These are phyloP conservation scores for Cytospora schulzeri DNA, from an alignment of 2,329 filamentous ascomycete genomes.

Conservation along the genomic window DNA sequence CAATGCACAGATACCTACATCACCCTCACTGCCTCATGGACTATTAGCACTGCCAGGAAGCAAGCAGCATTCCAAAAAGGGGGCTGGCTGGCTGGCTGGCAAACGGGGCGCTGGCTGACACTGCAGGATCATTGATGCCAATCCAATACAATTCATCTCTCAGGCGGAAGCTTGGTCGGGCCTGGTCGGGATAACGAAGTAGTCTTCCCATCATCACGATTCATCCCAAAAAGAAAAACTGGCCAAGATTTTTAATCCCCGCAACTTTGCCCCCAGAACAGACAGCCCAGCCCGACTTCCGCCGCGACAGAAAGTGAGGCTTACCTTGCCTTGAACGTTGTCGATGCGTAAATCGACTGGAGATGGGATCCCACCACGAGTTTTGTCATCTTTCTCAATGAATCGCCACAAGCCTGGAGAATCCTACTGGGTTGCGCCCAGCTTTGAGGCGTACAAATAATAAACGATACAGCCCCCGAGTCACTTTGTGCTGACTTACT, in stretches of 20 bases:
- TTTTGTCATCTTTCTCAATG: not conserved
- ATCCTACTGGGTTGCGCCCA: not conserved
- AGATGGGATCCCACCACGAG: not conserved
- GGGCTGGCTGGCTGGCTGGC: no score
- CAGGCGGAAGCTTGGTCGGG: not conserved
- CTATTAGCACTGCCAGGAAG: not conserved
- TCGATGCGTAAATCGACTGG: not conserved
- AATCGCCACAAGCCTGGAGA: not conserved
- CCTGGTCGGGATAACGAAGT: not conserved
- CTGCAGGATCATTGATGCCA: not conserved
- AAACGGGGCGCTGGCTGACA: not conserved
- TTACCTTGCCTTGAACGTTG: not conserved
- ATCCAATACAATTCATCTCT: not conserved
- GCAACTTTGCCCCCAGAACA: conserved; percentile 5
- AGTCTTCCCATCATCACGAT: not conserved
- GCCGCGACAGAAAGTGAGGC: not conserved
- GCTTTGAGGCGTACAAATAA: not conserved
- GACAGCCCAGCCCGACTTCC: conserved; percentile 13
- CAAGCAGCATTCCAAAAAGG: not conserved
- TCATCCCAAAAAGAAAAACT: conserved; percentile 3
- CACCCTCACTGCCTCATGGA: not conserved
- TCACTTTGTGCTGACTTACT: not conserved
- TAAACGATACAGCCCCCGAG: not conserved
- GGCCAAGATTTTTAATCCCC: not conserved
- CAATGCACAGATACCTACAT: not conserved